A percentile compares a stretch with the other conserved stretches of the same genome.
Conservation (phyloP, 2,329 filamentous ascomycete genomes). For the Penicillium sclerotigenum region DNA sequence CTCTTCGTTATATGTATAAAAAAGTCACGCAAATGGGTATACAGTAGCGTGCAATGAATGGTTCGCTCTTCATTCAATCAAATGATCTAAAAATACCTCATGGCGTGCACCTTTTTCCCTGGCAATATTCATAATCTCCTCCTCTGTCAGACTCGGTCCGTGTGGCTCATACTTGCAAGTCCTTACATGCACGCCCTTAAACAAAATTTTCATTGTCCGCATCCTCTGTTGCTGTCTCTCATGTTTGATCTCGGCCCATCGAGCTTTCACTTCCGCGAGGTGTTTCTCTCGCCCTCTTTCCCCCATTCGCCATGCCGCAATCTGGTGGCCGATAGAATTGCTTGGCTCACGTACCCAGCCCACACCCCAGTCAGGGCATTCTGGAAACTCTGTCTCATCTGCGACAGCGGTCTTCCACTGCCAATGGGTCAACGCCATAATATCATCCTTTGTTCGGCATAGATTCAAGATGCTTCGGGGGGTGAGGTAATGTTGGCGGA, state of each 20-base stretch:
- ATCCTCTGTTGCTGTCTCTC: constrained; percentile 16
- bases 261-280: constrained; percentile 5
- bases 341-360: constrained; percentile 3
- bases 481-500: constrained; percentile 30
- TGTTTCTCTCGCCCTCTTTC: constrained; percentile 3
- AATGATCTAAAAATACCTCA: neutral
- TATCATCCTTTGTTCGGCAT: constrained; percentile 30
- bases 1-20: too few species aligned
- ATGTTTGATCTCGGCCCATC: constrained; percentile 19
- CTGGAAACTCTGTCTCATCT: neutral
- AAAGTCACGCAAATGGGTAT: neutral
- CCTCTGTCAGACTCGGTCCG: neutral
- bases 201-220: neutral
- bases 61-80: neutral
- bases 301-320: neutral
- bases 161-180: neutral
- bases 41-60: neutral
- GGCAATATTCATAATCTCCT: neutral
- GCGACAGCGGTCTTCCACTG: constrained; percentile 17
- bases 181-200: neutral
- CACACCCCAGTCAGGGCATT: neutral
- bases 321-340: constrained; percentile 1
- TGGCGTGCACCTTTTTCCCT: neutral
- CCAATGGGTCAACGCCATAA: constrained; percentile 28
- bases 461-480: constrained; percentile 24